These are phyloP conservation scores for Phlegmacium glaucopus DNA, from an alignment of 768 basidiomycete species.

Conservation along the genomic window DNA sequence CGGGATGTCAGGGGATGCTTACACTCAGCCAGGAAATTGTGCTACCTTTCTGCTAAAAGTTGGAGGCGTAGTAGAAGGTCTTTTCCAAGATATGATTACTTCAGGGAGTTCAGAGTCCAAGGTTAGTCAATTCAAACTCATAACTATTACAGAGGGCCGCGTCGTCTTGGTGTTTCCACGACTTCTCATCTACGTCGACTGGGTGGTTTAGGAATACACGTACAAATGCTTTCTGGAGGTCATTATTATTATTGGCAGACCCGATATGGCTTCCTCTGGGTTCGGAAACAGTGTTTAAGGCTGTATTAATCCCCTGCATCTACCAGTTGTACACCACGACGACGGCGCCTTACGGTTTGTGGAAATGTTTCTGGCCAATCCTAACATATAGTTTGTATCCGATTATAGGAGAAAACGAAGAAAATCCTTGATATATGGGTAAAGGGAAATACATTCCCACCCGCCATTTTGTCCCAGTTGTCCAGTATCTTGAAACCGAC, in stretches of 20 bases:
- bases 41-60: constrained; percentile 87
- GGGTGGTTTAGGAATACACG: too few species aligned
- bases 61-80: constrained; percentile 85
- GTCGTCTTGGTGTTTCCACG: constrained; percentile 13
- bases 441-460: constrained; percentile 86
- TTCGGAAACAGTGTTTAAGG: too few species aligned
- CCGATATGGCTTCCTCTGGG: too few species aligned
- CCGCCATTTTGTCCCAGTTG: constrained; percentile 69
- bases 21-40: constrained; percentile 59
- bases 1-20: constrained; percentile 51
- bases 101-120: constrained; percentile 68
- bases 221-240: too few species aligned
- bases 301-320: too few species aligned
- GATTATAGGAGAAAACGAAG: constrained; percentile 87
- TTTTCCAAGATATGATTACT: constrained; percentile 81
- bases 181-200: neutral
- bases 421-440: constrained; percentile 98
- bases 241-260: too few species aligned
- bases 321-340: too few species aligned
- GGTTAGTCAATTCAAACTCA: constrained; percentile 55
- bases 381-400: constrained; percentile 41
- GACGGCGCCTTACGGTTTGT: neutral
- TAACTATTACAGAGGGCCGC: constrained; percentile 5
- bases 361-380: constrained; percentile 25
- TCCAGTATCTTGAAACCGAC: constrained; percentile 64